A percentile compares a stretch with the other conserved stretches of the same genome.
Conservation (phyloP, 2,329 filamentous ascomycete genomes). For the Stromatinia cepivora region DNA sequence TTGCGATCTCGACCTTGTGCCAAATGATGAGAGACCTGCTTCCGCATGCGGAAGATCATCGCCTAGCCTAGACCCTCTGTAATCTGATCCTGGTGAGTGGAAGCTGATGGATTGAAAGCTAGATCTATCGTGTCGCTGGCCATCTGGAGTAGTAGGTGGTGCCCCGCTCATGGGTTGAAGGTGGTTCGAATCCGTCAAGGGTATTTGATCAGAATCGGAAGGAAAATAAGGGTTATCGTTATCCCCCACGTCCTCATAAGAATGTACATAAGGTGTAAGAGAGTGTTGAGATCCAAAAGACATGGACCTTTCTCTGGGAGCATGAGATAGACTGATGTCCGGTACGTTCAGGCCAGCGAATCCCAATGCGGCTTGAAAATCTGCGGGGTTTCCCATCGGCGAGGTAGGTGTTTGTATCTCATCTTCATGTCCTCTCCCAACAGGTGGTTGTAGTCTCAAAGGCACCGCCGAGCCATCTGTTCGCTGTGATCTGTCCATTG, state of each 20-base stretch:
- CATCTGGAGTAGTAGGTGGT: conserved; percentile 40
- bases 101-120: conserved; percentile 57
- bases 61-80: conserved; percentile 52
- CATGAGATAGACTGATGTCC: conserved; percentile 39
- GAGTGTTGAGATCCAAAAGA: conserved; percentile 36
- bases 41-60: conserved; percentile 63
- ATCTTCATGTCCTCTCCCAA: conserved; percentile 24
- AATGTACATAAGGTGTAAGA: conserved; percentile 17
- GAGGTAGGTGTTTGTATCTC: conserved; percentile 33
- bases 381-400: conserved; percentile 38
- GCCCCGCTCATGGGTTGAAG: conserved; percentile 58
- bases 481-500: conserved; percentile 29
- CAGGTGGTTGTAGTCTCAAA: conserved; percentile 23
- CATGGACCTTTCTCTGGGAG: conserved; percentile 31
- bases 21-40: conserved; percentile 46
- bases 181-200: conserved; percentile 57
- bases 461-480: conserved; percentile 25
- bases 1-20: conserved; percentile 50
- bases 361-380: conserved; percentile 40
- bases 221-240: conserved; percentile 41
- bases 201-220: conserved; percentile 56
- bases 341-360: conserved; percentile 42
- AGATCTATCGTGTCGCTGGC: conserved; percentile 50
- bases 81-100: conserved; percentile 42
- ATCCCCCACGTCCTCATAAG: conserved; percentile 35